Base-by-base conservation (phyloP, 1,284 basidiomycete genomes). In the Melampsora americana region DNA sequence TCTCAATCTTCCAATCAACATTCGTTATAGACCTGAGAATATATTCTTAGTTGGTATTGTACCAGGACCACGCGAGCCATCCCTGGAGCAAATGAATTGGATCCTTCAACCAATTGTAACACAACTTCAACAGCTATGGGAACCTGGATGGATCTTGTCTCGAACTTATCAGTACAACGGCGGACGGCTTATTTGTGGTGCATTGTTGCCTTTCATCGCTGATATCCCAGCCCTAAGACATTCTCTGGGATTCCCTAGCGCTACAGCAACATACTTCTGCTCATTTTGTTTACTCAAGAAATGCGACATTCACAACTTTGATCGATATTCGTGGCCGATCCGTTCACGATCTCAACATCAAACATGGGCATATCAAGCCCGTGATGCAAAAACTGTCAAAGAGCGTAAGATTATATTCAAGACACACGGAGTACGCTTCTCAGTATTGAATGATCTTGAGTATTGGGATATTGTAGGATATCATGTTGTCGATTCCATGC, bases 11-110 rank as follows among this genome's bases (percentile, higher is more conserved):
- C 77, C 77, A 14, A 64, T 72, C 48, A 39, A 66, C n/a, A 3
- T 76, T 11, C 77, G 79, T 7, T 79, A 78, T 42, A 39, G 66
- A 23, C 30, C 66, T 0, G 69, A 79, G 26, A 78, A 80, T 59
- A 59, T 78, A 28, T 77, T 53, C 46, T 46, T 79, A 16, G 67
- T 79, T 30, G 81, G 82, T 2, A 78, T 84, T 44, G 81, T 85
- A 20, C 85, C 85, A 16, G 83, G 83, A 11, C 84, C 83, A 5
- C 77, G 79, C 12, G 82, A 84, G 71, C 84, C 85, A 1, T 78
- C 78, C 30, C 64, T 80, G 0, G 80, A 80, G 0, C 77, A 81
- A 46, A 59, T 76, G 16, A 79, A 48, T 48, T 48, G 46, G 46
- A 48, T 53, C 50, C 14, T 53, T 5, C 4, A 53, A 53, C 50